Base-by-base conservation (phyloP, 2,329 filamentous ascomycete genomes). In the Nothophaeocryptopus gaeumannii region DNA sequence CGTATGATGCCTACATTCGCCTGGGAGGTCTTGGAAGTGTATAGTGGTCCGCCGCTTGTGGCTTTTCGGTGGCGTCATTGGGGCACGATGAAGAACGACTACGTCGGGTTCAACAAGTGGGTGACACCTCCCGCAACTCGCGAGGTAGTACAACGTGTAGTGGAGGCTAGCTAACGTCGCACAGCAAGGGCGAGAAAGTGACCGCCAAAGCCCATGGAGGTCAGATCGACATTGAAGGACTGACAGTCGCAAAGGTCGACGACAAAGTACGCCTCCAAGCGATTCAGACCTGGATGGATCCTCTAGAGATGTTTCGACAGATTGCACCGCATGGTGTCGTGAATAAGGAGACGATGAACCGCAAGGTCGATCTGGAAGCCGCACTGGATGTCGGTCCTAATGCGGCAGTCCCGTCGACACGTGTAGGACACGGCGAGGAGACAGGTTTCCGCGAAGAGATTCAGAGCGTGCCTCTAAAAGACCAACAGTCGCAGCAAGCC, bases 1-100 rank as follows among this genome's bases (percentile, higher is more conserved):
- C 73, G 81, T 45, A 86, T 86, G 82, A 86, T 87, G 83, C 83
- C 83, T 0, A 82, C 77, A 0, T 86, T 87, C 66, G 83, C 83
- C 0, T 87, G 83, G 82, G 84, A 86, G 68, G 82, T 86, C 1
- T 64, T 84, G 12, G 83, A 86, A 64, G 82, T 86, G 2, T 86
- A 84, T 63, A 80, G 78, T 53, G 83, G 81, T 0, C 82, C 82
- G 16, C 83, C 83, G 2, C 72, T 72, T 10, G 82, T 85, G 32
- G 73, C 75, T 2, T 85, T 86, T 65, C 75, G 79, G 58, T 86
- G 83, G 83, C 72, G 83, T 5, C 84, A 86, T 64, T 86, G 83
- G 83, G 83, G 83, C 0, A 67, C 71, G 4, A 85, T 86, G 79
- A 80, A 79, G 70, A 79, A 78, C 53, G 83, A 86, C 61, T 86